Evolutionary conservation across 306 rosid species (phyloP).

Genomic region (Gastrolobium bilobum): DNA sequence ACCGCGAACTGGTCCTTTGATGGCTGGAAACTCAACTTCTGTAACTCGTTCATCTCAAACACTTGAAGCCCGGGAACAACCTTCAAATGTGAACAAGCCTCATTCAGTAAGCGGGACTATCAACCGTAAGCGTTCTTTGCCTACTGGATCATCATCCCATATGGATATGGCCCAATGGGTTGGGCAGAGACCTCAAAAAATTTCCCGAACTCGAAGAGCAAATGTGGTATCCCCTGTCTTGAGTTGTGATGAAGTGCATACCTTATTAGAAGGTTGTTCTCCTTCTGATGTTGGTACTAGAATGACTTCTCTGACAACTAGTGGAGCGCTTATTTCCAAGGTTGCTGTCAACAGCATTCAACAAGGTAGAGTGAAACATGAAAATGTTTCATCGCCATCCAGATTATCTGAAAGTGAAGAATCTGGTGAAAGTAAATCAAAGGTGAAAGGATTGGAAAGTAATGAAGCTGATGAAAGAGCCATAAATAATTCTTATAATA

Average conservation of each 20-base stretch:
- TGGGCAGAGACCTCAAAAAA: conserved; percentile 90
- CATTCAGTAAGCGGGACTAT: conserved; percentile 56
- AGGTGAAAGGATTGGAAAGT: conserved; percentile 66
- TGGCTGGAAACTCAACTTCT: conserved; percentile 64
- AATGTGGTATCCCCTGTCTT: conserved; percentile 80
- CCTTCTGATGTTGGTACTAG: conserved; percentile 73
- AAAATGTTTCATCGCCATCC: conserved; percentile 66
- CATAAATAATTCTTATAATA: conserved; percentile 55
- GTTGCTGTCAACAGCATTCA: conserved; percentile 54
- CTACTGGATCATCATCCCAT: conserved; percentile 68
- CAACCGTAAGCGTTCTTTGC: conserved; percentile 69
- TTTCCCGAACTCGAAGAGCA: conserved; percentile 81
- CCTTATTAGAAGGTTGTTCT: conserved; percentile 65
- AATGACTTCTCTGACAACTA: conserved; percentile 57
- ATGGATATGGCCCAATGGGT: conserved; percentile 93
- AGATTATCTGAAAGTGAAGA: conserved; percentile 86
- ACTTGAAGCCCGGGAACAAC: conserved; percentile 70
- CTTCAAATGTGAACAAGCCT: conserved; percentile 63
- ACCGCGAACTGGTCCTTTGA: conserved; percentile 67
- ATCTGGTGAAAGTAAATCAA: conserved; percentile 71
- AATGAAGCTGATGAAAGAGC: conserved; percentile 62
- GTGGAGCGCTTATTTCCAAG: conserved; percentile 66
- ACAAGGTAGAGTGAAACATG: conserved; percentile 61
- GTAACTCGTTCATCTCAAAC: conserved; percentile 65
- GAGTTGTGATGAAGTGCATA: conserved; percentile 67